Evolutionary conservation across 2,329 filamentous ascomycete species (phyloP).

Genomic region (Akanthomyces muscarius): DNA sequence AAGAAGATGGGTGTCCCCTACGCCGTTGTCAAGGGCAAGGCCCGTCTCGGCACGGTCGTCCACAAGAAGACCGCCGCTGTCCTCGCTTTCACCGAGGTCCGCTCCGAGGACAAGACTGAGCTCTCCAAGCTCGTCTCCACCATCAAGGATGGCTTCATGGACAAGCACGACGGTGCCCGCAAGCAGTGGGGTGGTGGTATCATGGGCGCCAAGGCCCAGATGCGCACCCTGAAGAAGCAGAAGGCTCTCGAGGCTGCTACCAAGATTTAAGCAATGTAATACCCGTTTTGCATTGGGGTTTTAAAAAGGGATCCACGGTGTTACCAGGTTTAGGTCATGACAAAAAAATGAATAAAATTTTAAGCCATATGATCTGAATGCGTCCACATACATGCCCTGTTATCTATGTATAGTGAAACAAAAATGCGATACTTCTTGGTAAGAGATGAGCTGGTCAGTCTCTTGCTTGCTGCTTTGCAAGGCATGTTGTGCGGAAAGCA

Average conservation of each 20-base stretch:
- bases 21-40: conserved; percentile 99
- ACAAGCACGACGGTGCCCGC: conserved; percentile 88
- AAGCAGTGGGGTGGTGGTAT: conserved; percentile 99
- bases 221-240: conserved; percentile 75
- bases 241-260: conserved; percentile 92
- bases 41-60: conserved; percentile 94
- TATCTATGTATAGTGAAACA: neutral
- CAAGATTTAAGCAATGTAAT: conserved; percentile 75
- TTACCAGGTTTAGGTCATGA: conserved; percentile 39
- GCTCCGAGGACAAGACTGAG: conserved; percentile 97
- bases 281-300: conserved; percentile 37
- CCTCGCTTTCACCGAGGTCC: conserved; percentile 92
- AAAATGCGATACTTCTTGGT: no score
- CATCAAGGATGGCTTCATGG: conserved; percentile 96
- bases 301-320: conserved; percentile 34
- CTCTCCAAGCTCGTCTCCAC: conserved; percentile 93
- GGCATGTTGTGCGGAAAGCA: no score
- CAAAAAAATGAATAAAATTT: conserved; percentile 39
- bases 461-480: no score
- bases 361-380: conserved; percentile 23
- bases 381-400: neutral
- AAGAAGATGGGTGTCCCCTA: conserved; percentile 99
- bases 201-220: conserved; percentile 93
- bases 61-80: conserved; percentile 99
- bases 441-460: no score